phyloP scores from a whole-genome alignment of 495 filamentous ascomycete genomes.

The Wilcoxina mikolae region DNA sequence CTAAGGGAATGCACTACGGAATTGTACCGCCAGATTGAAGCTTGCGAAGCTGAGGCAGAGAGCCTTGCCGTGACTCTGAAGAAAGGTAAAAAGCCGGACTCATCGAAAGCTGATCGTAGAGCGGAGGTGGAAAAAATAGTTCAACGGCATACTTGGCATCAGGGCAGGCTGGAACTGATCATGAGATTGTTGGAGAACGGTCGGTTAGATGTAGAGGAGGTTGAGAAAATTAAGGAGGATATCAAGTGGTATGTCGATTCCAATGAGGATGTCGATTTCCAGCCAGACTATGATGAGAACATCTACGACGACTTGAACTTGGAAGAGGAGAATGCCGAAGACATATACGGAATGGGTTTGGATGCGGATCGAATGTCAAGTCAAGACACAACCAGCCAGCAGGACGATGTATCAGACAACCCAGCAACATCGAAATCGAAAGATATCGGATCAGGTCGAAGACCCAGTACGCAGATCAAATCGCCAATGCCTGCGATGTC shows the following conservation, averaged over 20 bases:
- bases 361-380: conserved; percentile 83
- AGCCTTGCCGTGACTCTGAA: conserved; percentile 74
- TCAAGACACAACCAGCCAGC: conserved; percentile 85
- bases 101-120: conserved; percentile 67
- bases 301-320: conserved; percentile 92
- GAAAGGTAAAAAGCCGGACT: conserved; percentile 69
- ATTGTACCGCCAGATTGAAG: conserved; percentile 81
- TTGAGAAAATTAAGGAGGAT: conserved; percentile 71
- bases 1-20: conserved; percentile 78
- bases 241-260: conserved; percentile 92
- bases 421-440: conserved; percentile 38
- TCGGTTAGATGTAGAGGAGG: conserved; percentile 68
- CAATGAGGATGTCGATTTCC: conserved; percentile 72
- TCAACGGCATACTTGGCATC: conserved; percentile 94
- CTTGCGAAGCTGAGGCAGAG: conserved; percentile 81
- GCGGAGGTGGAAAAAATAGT: conserved; percentile 67
- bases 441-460: conserved; percentile 37
- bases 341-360: conserved; percentile 59
- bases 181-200: conserved; percentile 84
- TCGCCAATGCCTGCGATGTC: conserved; percentile 82
- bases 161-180: conserved; percentile 80
- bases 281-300: conserved; percentile 74
- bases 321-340: conserved; percentile 64
- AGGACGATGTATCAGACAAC: conserved; percentile 67
- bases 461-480: conserved; percentile 83